Conservation (phyloP, 495 filamentous ascomycete genomes). For the Poronia punctata region DNA sequence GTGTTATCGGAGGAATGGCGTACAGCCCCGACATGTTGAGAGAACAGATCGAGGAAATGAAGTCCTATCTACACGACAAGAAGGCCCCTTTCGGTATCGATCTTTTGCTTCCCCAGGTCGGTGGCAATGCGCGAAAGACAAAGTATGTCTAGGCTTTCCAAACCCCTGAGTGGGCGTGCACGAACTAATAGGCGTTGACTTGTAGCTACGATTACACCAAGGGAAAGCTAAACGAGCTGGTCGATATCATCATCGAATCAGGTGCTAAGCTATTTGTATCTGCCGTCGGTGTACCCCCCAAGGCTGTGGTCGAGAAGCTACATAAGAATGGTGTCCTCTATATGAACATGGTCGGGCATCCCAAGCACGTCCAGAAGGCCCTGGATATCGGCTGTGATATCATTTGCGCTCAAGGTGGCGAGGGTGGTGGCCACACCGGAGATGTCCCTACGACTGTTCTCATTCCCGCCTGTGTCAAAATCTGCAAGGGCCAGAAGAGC, state of each 20-base stretch:
- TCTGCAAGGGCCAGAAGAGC: conserved; percentile 74
- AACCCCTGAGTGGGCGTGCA: conserved; percentile 5
- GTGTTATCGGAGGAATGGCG: conserved; percentile 92
- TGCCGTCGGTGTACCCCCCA: conserved; percentile 90
- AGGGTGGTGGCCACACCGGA: conserved; percentile 88
- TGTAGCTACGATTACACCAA: conserved; percentile 98
- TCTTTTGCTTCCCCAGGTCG: conserved; percentile 88
- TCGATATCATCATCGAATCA: conserved; percentile 87
- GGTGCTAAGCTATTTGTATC: conserved; percentile 92
- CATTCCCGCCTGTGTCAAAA: conserved; percentile 82
- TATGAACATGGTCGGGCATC: conserved; percentile 99
- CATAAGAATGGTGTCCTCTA: conserved; percentile 83
- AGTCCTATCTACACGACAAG: conserved; percentile 84
- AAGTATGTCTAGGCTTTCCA: conserved; percentile 52
- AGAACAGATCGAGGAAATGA: conserved; percentile 92
- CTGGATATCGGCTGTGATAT: conserved; percentile 83
- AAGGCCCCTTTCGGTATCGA: conserved; percentile 98
- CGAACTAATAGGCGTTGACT: conserved; percentile 4
- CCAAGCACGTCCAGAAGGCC: conserved; percentile 94
- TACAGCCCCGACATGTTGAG: conserved; percentile 96
- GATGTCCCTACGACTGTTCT: conserved; percentile 83
- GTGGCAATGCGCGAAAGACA: conserved; percentile 86
- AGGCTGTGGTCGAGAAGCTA: conserved; percentile 77
- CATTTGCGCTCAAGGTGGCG: conserved; percentile 89
- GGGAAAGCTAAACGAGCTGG: conserved; percentile 87